These are phyloP conservation scores for Erodium maritimum DNA, from an alignment of 345 rosid species.

Conservation along the genomic window DNA sequence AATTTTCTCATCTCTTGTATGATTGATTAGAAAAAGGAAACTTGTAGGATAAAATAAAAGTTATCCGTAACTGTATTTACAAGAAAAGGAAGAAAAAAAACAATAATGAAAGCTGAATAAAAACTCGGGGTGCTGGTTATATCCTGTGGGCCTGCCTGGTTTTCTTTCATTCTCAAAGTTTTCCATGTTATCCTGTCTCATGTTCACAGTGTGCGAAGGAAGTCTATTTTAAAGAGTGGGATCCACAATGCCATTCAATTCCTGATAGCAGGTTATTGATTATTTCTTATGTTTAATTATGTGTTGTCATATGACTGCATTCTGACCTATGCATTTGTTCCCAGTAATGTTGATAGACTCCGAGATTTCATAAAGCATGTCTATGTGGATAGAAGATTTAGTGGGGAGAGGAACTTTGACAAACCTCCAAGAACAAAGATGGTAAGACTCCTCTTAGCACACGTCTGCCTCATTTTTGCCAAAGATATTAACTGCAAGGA, in stretches of 20 bases:
- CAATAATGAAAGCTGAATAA: too few relatives aligned
- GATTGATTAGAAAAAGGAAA: too few relatives aligned
- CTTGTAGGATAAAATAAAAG: too few relatives aligned
- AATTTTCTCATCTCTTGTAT: too few relatives aligned
- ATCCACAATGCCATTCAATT: slow-evolving; percentile 47
- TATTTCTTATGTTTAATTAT: slow-evolving; percentile 1
- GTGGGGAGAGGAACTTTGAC: slow-evolving; percentile 34
- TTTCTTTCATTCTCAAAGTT: slow-evolving; percentile 3
- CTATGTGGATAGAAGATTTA: slow-evolving; percentile 62
- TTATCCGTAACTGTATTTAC: too few relatives aligned
- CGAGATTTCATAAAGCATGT: slow-evolving; percentile 77
- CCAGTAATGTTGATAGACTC: slow-evolving; percentile 59
- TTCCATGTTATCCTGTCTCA: slow-evolving; percentile 8
- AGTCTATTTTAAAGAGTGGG: slow-evolving; percentile 64
- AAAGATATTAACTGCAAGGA: neutral
- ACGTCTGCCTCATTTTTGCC: neutral
- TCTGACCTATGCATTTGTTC: slow-evolving; percentile 20
- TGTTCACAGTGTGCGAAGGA: slow-evolving; percentile 57
- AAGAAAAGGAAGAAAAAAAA: too few relatives aligned
- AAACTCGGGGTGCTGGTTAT: too few relatives aligned
- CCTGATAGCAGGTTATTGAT: slow-evolving; percentile 76
- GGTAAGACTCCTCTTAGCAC: slow-evolving; percentile 26
- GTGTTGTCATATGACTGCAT: slow-evolving; percentile 6
- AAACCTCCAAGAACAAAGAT: slow-evolving; percentile 31
- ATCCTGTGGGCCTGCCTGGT: too few relatives aligned